phyloP scores from a whole-genome alignment of 768 basidiomycete species.

The Polyporus arcularius region DNA sequence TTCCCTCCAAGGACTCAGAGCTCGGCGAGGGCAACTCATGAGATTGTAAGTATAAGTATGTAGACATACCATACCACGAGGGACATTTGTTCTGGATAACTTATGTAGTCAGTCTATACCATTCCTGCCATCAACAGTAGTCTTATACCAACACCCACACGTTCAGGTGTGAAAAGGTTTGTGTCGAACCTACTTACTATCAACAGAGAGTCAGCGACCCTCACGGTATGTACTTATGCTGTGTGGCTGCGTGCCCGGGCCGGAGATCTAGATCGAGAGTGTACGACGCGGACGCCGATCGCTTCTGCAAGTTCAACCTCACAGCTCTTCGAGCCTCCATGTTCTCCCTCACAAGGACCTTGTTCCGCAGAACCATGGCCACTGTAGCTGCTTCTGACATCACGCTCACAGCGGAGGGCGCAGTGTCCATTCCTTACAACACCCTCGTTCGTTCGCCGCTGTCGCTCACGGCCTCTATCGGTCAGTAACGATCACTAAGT shows the following conservation, averaged over 20 bases:
- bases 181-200: too few relatives aligned
- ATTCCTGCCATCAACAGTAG: too few relatives aligned
- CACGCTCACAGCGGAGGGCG: constrained; percentile 46
- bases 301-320: too few relatives aligned
- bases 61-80: neutral
- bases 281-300: too few relatives aligned
- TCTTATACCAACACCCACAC: too few relatives aligned
- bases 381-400: constrained; percentile 24
- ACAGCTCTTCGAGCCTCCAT: neutral
- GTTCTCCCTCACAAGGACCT: neutral
- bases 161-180: too few relatives aligned
- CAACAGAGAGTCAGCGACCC: too few relatives aligned
- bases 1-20: constrained; percentile 16
- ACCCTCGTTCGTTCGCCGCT: constrained; percentile 55
- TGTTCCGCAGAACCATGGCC: constrained; percentile 12
- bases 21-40: constrained; percentile 5
- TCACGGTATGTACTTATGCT: too few relatives aligned
- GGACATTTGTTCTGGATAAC: neutral
- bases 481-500: constrained; percentile 35
- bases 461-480: constrained; percentile 60
- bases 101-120: neutral
- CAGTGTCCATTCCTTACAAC: constrained; percentile 64
- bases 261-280: too few relatives aligned
- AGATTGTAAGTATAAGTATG: too few relatives aligned
- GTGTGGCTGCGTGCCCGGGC: too few relatives aligned